phyloP scores from a whole-genome alignment of 257 asterid species.

The Salvia rosmarinus region DNA sequence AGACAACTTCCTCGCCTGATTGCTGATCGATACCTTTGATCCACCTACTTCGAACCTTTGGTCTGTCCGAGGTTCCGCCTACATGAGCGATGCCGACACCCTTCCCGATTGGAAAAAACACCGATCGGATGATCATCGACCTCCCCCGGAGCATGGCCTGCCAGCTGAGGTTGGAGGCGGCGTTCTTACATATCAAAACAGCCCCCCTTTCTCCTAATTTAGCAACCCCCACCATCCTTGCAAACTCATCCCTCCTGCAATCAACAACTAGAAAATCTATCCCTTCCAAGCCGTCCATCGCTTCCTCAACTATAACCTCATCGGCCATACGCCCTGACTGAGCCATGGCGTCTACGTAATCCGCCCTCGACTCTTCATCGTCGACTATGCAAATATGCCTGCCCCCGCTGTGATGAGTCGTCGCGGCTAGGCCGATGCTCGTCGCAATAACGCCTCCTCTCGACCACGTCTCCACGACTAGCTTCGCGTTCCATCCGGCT shows the following conservation, averaged over 20 bases:
- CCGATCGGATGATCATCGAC: constrained; percentile 57
- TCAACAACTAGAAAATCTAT: constrained; percentile 80
- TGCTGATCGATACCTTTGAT: constrained; percentile 51
- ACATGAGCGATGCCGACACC: constrained; percentile 70
- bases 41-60: constrained; percentile 47
- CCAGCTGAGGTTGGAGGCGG: constrained; percentile 53
- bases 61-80: constrained; percentile 34
- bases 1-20: constrained; percentile 63
- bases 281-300: constrained; percentile 49
- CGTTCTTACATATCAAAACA: constrained; percentile 64
- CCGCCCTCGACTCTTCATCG: constrained; percentile 45
- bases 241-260: constrained; percentile 46
- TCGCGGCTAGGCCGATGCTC: constrained; percentile 63
- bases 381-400: constrained; percentile 64
- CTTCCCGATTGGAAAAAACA: constrained; percentile 65
- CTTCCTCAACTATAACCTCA: constrained; percentile 51
- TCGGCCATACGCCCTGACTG: constrained; percentile 40
- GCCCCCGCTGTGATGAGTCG: constrained; percentile 58
- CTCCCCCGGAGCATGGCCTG: constrained; percentile 42
- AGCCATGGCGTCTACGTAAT: constrained; percentile 41
- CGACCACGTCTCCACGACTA: constrained; percentile 74
- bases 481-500: constrained; percentile 64
- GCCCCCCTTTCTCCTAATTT: constrained; percentile 63
- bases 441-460: constrained; percentile 54
- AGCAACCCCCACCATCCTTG: constrained; percentile 52